A percentile compares a stretch with the other conserved stretches of the same genome.
These are phyloP conservation scores for Pleomassaria siparia DNA, from an alignment of 2,329 filamentous ascomycete species.

Conservation along the genomic window DNA sequence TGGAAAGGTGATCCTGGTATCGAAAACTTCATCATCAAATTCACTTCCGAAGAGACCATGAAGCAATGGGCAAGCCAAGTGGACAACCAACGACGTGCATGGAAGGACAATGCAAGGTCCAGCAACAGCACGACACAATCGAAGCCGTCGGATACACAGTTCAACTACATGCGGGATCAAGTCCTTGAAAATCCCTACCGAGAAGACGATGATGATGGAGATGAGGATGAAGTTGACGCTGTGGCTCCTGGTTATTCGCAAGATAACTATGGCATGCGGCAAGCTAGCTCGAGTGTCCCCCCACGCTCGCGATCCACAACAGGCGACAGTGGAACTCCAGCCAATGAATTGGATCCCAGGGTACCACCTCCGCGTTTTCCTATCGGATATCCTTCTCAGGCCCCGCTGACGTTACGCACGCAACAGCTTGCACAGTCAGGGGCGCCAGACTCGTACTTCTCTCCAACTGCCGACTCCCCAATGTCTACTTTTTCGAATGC, in stretches of 20 bases:
- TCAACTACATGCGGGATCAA: constrained; percentile 75
- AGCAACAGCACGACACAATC: constrained; percentile 50
- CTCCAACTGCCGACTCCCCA: constrained; percentile 78
- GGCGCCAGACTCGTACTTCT: constrained; percentile 93
- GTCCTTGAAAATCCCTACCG: constrained; percentile 81
- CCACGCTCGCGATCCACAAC: constrained; percentile 76
- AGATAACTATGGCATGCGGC: constrained; percentile 58
- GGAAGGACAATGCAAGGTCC: constrained; percentile 54
- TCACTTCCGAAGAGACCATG: constrained; percentile 87
- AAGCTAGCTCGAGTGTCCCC: constrained; percentile 74
- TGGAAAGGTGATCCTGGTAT: constrained; percentile 97
- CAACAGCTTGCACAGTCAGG: constrained; percentile 61
- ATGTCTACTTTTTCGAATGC: constrained; percentile 59
- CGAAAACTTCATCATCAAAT: constrained; percentile 94
- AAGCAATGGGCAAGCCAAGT: constrained; percentile 86
- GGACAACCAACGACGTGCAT: constrained; percentile 67
- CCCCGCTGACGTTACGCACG: constrained; percentile 69
- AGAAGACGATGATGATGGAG: constrained; percentile 59
- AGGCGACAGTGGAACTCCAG: constrained; percentile 63
- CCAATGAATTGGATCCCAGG: constrained; percentile 47
- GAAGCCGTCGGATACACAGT: constrained; percentile 67
- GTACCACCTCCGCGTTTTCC: constrained; percentile 74
- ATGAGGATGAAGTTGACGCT: constrained; percentile 51
- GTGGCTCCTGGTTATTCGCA: constrained; percentile 35
- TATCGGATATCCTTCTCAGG: constrained; percentile 53